These are phyloP conservation scores for Trichothecium roseum DNA, from an alignment of 2,329 filamentous ascomycete genomes.

Conservation along the genomic window DNA sequence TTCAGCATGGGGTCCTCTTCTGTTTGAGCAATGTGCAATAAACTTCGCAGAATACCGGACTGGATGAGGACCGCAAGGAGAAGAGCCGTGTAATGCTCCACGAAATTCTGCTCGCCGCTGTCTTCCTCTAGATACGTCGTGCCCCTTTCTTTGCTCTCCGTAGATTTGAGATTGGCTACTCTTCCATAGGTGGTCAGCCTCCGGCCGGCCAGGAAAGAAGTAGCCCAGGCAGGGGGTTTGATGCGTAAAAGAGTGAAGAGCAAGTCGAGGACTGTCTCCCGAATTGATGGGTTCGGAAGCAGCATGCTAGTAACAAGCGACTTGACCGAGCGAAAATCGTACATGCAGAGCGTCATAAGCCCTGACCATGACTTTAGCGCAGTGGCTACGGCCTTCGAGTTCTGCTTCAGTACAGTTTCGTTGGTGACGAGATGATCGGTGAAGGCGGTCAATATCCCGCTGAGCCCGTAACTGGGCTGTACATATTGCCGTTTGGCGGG, in stretches of 20 bases:
- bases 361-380: constrained; percentile 92
- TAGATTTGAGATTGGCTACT: constrained; percentile 70
- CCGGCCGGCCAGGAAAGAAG: constrained; percentile 85
- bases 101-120: constrained; percentile 67
- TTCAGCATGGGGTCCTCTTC: constrained; percentile 61
- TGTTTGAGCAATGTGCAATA: constrained; percentile 57
- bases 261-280: constrained; percentile 78
- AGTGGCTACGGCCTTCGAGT: constrained; percentile 83
- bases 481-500: constrained; percentile 73
- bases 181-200: constrained; percentile 93
- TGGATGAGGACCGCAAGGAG: constrained; percentile 78
- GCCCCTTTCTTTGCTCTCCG: constrained; percentile 36
- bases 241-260: constrained; percentile 74
- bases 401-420: constrained; percentile 63
- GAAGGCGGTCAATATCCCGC: constrained; percentile 82
- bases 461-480: constrained; percentile 80
- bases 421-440: constrained; percentile 66
- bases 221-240: constrained; percentile 86
- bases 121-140: constrained; percentile 52
- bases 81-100: constrained; percentile 89
- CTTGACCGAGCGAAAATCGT: constrained; percentile 72
- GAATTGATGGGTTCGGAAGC: constrained; percentile 42
- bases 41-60: constrained; percentile 57
- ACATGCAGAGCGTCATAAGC: constrained; percentile 77
- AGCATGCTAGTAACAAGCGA: constrained; percentile 63